A percentile compares a stretch with the other conserved stretches of the same genome.
These are phyloP conservation scores for Fusarium graminum DNA, from an alignment of 2,329 filamentous ascomycete species.

Conservation along the genomic window DNA sequence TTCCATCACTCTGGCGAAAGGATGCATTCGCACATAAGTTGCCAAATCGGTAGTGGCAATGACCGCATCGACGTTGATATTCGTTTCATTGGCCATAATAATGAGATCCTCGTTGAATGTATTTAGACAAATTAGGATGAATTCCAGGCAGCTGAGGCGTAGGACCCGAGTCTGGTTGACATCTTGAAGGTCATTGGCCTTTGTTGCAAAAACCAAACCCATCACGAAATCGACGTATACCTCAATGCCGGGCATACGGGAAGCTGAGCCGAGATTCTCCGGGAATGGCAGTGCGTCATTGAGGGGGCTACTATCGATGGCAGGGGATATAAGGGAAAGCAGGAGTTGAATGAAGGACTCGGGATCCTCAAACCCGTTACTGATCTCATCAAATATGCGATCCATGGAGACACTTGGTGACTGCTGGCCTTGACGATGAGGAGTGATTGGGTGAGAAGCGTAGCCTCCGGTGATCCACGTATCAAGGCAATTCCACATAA, in stretches of 20 bases:
- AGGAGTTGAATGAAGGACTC: slow-evolving; percentile 86
- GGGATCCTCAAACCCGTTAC: slow-evolving; percentile 84
- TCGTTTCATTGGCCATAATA: slow-evolving; percentile 83
- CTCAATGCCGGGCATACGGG: slow-evolving; percentile 85
- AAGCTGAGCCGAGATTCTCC: slow-evolving; percentile 82
- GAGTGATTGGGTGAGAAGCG: slow-evolving; percentile 53
- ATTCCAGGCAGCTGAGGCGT: slow-evolving; percentile 84
- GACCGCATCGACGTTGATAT: slow-evolving; percentile 78
- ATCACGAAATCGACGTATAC: slow-evolving; percentile 93
- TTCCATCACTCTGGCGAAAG: slow-evolving; percentile 95
- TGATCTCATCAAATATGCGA: slow-evolving; percentile 79
- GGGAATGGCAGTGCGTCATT: slow-evolving; percentile 88
- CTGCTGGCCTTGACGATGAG: slow-evolving; percentile 52
- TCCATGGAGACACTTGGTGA: slow-evolving; percentile 65
- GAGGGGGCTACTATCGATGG: slow-evolving; percentile 69
- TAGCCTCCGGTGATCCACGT: slow-evolving; percentile 79
- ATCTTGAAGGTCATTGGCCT: slow-evolving; percentile 74
- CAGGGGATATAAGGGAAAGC: slow-evolving; percentile 76
- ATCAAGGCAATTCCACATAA: slow-evolving; percentile 86
- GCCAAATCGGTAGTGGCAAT: slow-evolving; percentile 81
- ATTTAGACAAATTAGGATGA: slow-evolving; percentile 81
- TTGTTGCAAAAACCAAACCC: slow-evolving; percentile 79
- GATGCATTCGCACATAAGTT: slow-evolving; percentile 87
- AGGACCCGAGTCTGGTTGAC: slow-evolving; percentile 78
- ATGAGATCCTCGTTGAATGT: slow-evolving; percentile 97